phyloP scores from a whole-genome alignment of 192 early-diverging fungal species.

The Entomortierella lignicola region DNA sequence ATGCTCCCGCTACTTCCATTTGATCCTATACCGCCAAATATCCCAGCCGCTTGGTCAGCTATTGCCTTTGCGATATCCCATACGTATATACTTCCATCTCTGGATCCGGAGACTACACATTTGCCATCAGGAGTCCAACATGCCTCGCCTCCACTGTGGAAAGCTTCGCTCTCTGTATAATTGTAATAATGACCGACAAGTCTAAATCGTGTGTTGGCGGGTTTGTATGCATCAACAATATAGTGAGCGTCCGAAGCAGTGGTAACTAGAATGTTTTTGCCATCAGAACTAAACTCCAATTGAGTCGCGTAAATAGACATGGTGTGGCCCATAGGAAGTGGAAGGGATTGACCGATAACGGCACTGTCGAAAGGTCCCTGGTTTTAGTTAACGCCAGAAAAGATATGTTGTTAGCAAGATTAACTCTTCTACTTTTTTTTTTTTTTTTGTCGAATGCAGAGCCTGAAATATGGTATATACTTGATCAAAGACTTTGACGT shows the following conservation, averaged over 20 bases:
- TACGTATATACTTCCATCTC: conserved; percentile 71
- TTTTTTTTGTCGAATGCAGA: background rate
- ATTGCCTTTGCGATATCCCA: conserved; percentile 70
- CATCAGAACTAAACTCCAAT: conserved; percentile 81
- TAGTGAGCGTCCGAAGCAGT: conserved; percentile 69
- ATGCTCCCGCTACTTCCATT: conserved; percentile 9
- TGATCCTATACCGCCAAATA: conserved; percentile 7
- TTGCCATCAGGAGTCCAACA: conserved; percentile 78
- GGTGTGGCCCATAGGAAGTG: background rate
- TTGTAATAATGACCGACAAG: conserved; percentile 55
- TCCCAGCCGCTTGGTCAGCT: conserved; percentile 32
- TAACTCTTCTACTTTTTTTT: background rate
- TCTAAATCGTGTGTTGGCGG: conserved; percentile 50
- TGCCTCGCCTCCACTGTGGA: conserved; percentile 61
- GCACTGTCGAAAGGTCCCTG: conserved; percentile 61
- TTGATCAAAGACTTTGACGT: conserved; percentile 70
- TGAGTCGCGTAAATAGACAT: conserved; percentile 60
- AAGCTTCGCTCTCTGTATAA: conserved; percentile 11
- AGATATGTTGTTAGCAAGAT: background rate
- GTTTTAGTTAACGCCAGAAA: background rate
- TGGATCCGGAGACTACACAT: conserved; percentile 76
- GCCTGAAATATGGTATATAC: conserved; percentile 6
- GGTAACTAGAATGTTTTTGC: conserved; percentile 76
- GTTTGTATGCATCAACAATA: conserved; percentile 75
- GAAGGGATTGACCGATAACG: conserved; percentile 23